Base-by-base conservation (phyloP, 768 basidiomycete genomes). In the Psilocybe subaeruginosa region DNA sequence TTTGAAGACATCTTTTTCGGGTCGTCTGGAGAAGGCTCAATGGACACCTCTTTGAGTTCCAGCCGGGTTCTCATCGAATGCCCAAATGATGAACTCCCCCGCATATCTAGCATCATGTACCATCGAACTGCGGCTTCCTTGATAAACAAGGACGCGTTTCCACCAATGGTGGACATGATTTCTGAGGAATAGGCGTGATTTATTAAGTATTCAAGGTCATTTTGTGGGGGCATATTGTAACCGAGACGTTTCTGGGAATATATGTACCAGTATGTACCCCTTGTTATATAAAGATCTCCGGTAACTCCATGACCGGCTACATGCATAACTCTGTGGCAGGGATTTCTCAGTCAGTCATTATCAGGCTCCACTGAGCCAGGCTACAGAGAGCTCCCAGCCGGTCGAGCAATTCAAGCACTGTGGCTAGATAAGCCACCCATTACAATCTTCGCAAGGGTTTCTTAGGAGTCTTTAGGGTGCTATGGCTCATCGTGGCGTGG, bases 71-170 rank as follows among this genome's bases (percentile, higher is more conserved):
- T 59, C 43, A 56, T 46, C 9, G 41, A 57, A 35, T 50, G 58
- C 45, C 62, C 62, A 35, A 60, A 66, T 0, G 50, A 58, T 31
- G 3, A 30, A 3, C 30, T 55, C 6, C 45, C 58, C 23, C 47
- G 47, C 7, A 37, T 17, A 19, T 56, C 63, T 1, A 70, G 51
- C 16, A 66, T 12, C 12, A 37, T 54, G 35, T 63, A 66, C 69
- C 69, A 70, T 23, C 54, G 61, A n/a, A 65, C 50, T 9, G 67
- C 57, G 5, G 51, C 46, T 41, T 59, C 62, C 35, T 68, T 68
- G 37, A 61, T 31, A 2, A 47, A 56, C 16, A 45, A 39, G 17
- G 61, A 50, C 3, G 67, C 62, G 41, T 59, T 68, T 33, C 67
- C 67, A 19, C 49, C 14, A n/a, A 65, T 59, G 3, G 31, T 9